These are phyloP conservation scores for Pestalotiopsis sp. DNA, from an alignment of 2,329 filamentous ascomycete genomes.

Conservation along the genomic window DNA sequence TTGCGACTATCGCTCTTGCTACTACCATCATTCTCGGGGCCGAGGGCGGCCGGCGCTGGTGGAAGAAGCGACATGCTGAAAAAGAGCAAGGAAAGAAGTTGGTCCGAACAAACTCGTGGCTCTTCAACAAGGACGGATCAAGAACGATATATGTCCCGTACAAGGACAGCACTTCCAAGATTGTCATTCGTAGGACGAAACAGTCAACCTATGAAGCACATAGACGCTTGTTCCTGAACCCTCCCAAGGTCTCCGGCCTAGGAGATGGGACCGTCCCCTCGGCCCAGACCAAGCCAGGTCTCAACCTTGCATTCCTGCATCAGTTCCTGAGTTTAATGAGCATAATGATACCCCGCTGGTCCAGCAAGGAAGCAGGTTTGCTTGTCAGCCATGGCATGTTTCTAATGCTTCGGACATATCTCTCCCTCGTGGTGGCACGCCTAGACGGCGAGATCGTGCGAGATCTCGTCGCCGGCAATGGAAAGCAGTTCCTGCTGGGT, in stretches of 20 bases:
- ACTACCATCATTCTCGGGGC: constrained; percentile 78
- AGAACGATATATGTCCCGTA: constrained; percentile 95
- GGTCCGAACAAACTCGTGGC: constrained; percentile 86
- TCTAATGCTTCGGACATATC: constrained; percentile 87
- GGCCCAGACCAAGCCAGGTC: constrained; percentile 86
- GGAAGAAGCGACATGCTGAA: constrained; percentile 74
- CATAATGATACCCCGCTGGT: constrained; percentile 96
- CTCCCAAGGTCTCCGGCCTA: constrained; percentile 80
- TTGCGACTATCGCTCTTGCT: constrained; percentile 76
- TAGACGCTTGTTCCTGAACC: constrained; percentile 88
- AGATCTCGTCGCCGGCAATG: constrained; percentile 93
- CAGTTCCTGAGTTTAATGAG: constrained; percentile 95
- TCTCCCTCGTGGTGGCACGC: constrained; percentile 89
- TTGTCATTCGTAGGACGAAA: constrained; percentile 89
- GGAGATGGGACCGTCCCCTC: constrained; percentile 78
- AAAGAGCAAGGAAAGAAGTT: constrained; percentile 81
- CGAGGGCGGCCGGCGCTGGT: constrained; percentile 80
- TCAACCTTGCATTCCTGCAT: constrained; percentile 95
- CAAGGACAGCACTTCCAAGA: constrained; percentile 84
- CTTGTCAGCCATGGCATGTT: constrained; percentile 88
- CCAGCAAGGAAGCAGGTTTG: constrained; percentile 91
- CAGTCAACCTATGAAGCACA: constrained; percentile 95
- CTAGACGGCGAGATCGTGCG: constrained; percentile 95
- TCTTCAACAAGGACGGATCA: constrained; percentile 92
- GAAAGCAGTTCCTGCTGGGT: constrained; percentile 84